phyloP scores from a whole-genome alignment of 495 filamentous ascomycete species.

The Clohesyomyces aquaticus region DNA sequence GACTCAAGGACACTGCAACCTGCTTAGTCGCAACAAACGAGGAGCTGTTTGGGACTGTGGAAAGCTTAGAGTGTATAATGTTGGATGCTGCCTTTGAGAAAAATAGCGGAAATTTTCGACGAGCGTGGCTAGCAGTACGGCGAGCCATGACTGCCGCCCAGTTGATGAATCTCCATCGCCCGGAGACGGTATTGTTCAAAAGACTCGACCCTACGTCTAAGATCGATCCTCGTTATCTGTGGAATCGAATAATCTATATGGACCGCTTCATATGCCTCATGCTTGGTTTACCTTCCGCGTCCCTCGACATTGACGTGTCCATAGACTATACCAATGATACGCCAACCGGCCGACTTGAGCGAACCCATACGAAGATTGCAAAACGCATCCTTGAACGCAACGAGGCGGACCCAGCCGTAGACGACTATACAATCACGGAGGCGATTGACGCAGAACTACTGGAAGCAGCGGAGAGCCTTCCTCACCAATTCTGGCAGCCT shows the following conservation, averaged over 20 bases:
- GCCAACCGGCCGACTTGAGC: slow-evolving; percentile 42
- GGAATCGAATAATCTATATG: slow-evolving; percentile 44
- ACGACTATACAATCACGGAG: slow-evolving; percentile 9
- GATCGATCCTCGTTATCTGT: slow-evolving; percentile 39
- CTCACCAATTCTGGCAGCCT: slow-evolving; percentile 33
- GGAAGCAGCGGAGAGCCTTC: slow-evolving; percentile 32
- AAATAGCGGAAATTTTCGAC: slow-evolving; percentile 19
- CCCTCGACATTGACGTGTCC: slow-evolving; percentile 37
- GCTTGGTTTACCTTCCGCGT: slow-evolving; percentile 44
- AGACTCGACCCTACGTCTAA: slow-evolving; percentile 1
- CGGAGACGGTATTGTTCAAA: neutral
- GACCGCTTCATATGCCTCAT: slow-evolving; percentile 47
- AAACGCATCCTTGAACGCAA: slow-evolving; percentile 36
- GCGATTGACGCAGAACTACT: slow-evolving; percentile 42
- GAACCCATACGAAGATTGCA: slow-evolving; percentile 45
- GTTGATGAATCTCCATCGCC: slow-evolving; percentile 14
- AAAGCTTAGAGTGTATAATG: slow-evolving; percentile 7
- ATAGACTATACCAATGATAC: slow-evolving; percentile 19
- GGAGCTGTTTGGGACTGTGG: neutral
- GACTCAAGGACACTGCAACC: neutral
- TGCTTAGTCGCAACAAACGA: slow-evolving; percentile 2
- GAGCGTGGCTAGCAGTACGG: slow-evolving; percentile 17
- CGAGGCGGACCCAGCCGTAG: slow-evolving; percentile 11
- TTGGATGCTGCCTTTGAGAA: slow-evolving; percentile 4
- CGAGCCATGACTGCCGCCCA: slow-evolving; percentile 11